These are phyloP conservation scores for Aspergillus oerlinghausenensis DNA, from an alignment of 2,329 filamentous ascomycete genomes.

Conservation along the genomic window DNA sequence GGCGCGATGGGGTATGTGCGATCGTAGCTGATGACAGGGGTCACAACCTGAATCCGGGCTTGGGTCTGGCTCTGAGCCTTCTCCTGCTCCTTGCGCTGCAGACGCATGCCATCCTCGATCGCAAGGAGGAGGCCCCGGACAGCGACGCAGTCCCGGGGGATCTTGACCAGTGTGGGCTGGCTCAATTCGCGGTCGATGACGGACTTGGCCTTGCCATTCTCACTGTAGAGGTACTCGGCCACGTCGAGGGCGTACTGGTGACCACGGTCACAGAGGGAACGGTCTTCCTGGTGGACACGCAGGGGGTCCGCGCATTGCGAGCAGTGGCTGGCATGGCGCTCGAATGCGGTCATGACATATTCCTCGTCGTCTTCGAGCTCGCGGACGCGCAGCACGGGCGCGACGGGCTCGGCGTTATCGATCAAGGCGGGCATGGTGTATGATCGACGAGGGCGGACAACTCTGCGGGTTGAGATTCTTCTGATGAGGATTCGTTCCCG, in stretches of 20 bases:
- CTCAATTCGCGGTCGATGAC: conserved; percentile 38
- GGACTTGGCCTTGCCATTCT: conserved; percentile 37
- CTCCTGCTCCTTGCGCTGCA: conserved; percentile 16
- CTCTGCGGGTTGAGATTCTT: conserved; percentile 9
- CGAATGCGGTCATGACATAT: conserved; percentile 33
- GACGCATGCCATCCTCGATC: conserved; percentile 37
- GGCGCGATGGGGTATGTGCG: conserved; percentile 26
- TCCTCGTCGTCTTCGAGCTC: conserved; percentile 34
- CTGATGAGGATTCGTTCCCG: conserved; percentile 18
- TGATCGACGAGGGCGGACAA: conserved; percentile 18
- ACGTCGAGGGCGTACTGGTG: conserved; percentile 31
- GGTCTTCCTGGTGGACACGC: conserved; percentile 18
- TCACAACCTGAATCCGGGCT: conserved; percentile 9
- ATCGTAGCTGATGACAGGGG: conserved; percentile 30
- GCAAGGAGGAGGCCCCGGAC: conserved; percentile 39
- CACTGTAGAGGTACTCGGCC: conserved; percentile 33
- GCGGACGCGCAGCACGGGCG: conserved; percentile 22
- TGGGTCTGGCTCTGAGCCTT: background rate
- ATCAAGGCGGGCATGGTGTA: conserved; percentile 30
- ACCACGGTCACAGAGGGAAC: conserved; percentile 33
- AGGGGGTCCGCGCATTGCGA: conserved; percentile 28
- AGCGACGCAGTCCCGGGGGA: conserved; percentile 34
- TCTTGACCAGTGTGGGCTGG: conserved; percentile 37
- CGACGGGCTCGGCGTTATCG: conserved; percentile 21
- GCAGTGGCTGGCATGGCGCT: conserved; percentile 35